Base-by-base conservation (phyloP, 2,329 filamentous ascomycete species). In the Tothia fuscella region DNA sequence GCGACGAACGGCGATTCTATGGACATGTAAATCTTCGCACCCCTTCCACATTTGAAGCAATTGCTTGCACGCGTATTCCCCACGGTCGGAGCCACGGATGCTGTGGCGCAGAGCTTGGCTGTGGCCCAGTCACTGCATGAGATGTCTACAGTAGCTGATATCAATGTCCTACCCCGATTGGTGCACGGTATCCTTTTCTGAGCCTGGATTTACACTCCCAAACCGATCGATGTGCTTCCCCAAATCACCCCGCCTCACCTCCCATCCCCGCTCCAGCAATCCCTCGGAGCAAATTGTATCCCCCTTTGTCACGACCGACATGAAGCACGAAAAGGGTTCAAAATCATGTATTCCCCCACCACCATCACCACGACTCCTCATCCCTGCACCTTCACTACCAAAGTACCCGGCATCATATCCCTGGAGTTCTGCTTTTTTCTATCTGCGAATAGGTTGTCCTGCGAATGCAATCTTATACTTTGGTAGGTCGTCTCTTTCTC, bases 261-360 rank as follows among this genome's bases (percentile, higher is more conserved):
- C 16, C 28, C 19, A 21, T 32, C 36, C 45, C n/a, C 42, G 16
- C 36, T 36, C 41, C 33, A 38, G 43, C 32, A 45, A 41, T 47
- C 43, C 44, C 26, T 47, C 47, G 38, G 41, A 39, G 47, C 50
- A 47, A 47, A 48, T 49, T 49, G 43, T 44, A 53, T n/a, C n/a
- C 48, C 54, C 53, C 50, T 51, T 48, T 50, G 49, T 53, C 50
- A 59, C 52, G 55, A 56, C 51, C 53, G 46, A 26, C 24, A 46
- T 50, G 51, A 58, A 41, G 22, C 35, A 37, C 35, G 35, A 37
- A 26, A 37, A 17, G 3, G n/a, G 28, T 17, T 10, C 14, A n/a
- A 14, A 16, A 26, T 37, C 35, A 37, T 37, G 22, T 37, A 17
- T 17, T 13, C 5, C 13, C 17, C 22, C 25, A 14, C 22, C 35